Evolutionary conservation across 2,329 filamentous ascomycete genomes (phyloP).

Genomic region (Pleomassaria siparia): DNA sequence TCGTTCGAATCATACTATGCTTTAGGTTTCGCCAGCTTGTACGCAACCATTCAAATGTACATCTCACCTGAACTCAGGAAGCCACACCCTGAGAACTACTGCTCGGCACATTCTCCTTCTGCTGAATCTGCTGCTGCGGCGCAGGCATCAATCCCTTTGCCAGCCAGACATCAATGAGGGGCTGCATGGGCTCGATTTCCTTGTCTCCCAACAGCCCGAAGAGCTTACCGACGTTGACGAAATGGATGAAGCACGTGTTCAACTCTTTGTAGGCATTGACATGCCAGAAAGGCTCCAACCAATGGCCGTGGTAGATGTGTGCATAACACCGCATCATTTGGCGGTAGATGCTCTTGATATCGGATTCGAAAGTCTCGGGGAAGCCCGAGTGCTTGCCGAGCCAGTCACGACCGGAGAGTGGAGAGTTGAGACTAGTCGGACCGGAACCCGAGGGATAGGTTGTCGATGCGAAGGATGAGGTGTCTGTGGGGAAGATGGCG

Average conservation of each 20-base stretch:
- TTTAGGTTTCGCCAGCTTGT: neutral
- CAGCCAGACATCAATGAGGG: conserved; percentile 87
- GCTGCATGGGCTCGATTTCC: conserved; percentile 95
- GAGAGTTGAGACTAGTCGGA: conserved; percentile 51
- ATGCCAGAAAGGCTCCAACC: conserved; percentile 54
- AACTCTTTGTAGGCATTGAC: conserved; percentile 52
- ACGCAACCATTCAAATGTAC: neutral
- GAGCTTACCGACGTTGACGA: conserved; percentile 69
- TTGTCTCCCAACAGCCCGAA: conserved; percentile 77
- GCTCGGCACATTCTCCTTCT: conserved; percentile 20
- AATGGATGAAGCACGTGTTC: conserved; percentile 57
- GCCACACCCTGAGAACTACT: neutral
- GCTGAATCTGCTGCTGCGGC: conserved; percentile 5
- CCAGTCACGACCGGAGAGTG: conserved; percentile 72
- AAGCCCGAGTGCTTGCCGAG: conserved; percentile 84
- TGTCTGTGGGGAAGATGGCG: conserved; percentile 86
- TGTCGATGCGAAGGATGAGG: conserved; percentile 63
- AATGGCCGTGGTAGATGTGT: conserved; percentile 56
- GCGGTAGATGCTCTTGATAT: conserved; percentile 71
- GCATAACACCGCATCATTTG: conserved; percentile 59
- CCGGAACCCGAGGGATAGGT: conserved; percentile 58
- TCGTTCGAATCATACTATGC: neutral
- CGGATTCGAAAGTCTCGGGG: conserved; percentile 59
- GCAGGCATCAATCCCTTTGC: conserved; percentile 80
- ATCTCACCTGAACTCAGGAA: conserved; percentile 4